phyloP scores from a whole-genome alignment of 108 stramenopile genomes.

The Schizochytrium sp. region DNA sequence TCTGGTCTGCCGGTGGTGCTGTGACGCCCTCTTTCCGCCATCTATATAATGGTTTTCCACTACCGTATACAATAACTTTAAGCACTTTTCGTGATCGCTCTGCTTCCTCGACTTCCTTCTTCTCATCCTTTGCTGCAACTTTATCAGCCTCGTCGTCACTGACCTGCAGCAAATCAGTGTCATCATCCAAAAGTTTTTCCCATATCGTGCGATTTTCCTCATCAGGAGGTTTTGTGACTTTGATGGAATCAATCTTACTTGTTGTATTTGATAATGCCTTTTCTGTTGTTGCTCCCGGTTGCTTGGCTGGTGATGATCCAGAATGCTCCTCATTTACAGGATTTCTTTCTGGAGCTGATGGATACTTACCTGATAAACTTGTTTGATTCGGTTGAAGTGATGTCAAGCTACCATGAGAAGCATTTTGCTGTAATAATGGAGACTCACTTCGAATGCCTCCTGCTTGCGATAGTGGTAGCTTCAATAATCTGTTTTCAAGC shows the following conservation, averaged over 20 bases:
- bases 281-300: background rate
- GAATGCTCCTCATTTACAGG: background rate
- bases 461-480: background rate
- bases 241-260: background rate
- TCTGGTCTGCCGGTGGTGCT: slow-evolving; percentile 1
- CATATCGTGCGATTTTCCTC: background rate
- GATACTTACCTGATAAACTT: background rate
- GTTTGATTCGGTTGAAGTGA: background rate
- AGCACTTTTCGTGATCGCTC: background rate
- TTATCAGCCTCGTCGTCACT: slow-evolving; percentile 50
- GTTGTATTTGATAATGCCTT: background rate
- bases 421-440: background rate
- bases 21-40: slow-evolving; percentile 53
- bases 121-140: background rate
- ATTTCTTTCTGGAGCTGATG: background rate
- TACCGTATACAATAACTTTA: background rate
- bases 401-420: background rate
- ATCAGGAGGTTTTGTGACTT: background rate
- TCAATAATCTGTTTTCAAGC: background rate
- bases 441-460: too few relatives aligned
- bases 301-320: background rate
- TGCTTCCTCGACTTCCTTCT: background rate
- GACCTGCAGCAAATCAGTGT: slow-evolving; percentile 14
- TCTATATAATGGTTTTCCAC: slow-evolving; percentile 28
- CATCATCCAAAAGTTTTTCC: background rate